Percentiles rank a stretch among this genome's conserved stretches.
phyloP scores from a whole-genome alignment of 257 asterid species.

The Capsicum baccatum region DNA sequence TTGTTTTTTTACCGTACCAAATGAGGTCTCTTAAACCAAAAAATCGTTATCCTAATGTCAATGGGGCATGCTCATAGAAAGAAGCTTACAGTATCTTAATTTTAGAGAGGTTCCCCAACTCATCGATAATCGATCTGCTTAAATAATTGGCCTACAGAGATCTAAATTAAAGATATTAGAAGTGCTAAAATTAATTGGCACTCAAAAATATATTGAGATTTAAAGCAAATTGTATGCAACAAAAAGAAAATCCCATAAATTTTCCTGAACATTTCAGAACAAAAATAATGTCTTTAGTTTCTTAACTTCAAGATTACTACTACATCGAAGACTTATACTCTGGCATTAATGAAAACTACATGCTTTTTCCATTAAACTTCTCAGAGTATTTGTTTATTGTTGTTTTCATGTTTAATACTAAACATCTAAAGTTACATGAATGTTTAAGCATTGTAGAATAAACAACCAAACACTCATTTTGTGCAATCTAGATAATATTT shows the following conservation, averaged over 20 bases:
- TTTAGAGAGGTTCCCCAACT: conserved; percentile 76
- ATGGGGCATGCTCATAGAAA: not conserved
- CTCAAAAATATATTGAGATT: not conserved
- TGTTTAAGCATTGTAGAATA: not conserved
- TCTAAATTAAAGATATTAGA: conserved; percentile 49
- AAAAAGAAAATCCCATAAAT: not conserved
- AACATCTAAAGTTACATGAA: not conserved
- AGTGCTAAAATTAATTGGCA: not conserved
- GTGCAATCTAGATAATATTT: not conserved
- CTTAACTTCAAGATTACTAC: not conserved
- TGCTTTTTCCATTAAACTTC: not conserved
- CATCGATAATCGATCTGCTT: conserved; percentile 76
- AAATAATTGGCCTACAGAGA: conserved; percentile 90
- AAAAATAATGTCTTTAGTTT: not conserved
- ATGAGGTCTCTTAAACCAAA: too few species aligned
- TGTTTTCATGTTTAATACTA: not conserved
- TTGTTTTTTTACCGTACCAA: too few species aligned
- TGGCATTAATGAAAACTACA: not conserved
- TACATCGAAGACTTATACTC: not conserved
- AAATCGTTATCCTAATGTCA: not conserved
- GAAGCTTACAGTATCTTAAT: conserved; percentile 74
- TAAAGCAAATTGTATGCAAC: not conserved
- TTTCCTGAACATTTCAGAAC: not conserved
- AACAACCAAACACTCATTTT: not conserved
- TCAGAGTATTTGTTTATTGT: not conserved